These are phyloP conservation scores for Eucalyptus erythrocorys DNA, from an alignment of 345 rosid genomes.

Conservation along the genomic window DNA sequence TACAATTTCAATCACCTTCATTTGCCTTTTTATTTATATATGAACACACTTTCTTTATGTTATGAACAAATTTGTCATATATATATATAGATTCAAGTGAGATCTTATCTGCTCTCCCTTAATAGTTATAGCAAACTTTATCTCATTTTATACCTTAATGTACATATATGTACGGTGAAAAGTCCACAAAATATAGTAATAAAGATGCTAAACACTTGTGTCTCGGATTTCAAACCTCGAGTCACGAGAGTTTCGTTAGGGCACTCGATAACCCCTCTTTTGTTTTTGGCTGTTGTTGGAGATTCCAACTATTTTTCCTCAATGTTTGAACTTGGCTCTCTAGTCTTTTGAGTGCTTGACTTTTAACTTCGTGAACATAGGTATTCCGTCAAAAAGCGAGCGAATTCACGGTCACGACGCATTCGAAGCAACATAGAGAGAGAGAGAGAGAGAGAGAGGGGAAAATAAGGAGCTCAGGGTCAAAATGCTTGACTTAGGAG, in stretches of 20 bases:
- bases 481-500: no score
- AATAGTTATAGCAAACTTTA: accelerated
- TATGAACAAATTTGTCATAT: no score
- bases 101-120: accelerated
- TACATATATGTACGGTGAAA: accelerated
- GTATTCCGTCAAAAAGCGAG: not conserved
- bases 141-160: accelerated
- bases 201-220: not conserved
- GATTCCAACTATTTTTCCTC: not conserved
- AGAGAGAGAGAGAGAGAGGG: no score
- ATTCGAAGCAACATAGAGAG: not conserved
- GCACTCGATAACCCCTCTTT: not conserved
- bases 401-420: not conserved
- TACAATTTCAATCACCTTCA: not conserved
- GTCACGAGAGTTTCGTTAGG: not conserved
- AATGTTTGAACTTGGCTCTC: not conserved
- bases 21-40: not conserved
- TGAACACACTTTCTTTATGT: not conserved
- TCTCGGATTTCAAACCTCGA: not conserved
- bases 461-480: no score
- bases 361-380: not conserved
- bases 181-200: accelerated
- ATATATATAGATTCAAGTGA: no score
- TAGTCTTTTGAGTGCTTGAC: not conserved
- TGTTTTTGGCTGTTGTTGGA: not conserved